Base-by-base conservation (phyloP, 1,139 yeast genomes). In the Lodderomyces parapsilosis region DNA sequence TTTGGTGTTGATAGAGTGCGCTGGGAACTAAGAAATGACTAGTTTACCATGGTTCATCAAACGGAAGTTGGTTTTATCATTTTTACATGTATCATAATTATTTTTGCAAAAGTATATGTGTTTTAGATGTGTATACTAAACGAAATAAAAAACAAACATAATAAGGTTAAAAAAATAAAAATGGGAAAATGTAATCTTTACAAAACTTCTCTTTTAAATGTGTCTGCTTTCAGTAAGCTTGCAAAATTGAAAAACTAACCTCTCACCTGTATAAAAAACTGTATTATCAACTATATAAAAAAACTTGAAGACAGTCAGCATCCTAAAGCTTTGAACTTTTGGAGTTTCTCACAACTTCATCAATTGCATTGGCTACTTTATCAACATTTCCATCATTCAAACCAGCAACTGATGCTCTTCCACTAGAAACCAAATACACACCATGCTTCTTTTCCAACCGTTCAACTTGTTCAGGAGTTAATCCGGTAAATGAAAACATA, bases 401-500 rank as follows among this genome's bases (percentile, higher is more conserved):
- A 22, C 98, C 98, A 27, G 97, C 96, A 58, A 91, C 88, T 34
- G 96, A 86, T 49, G 95, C 94, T 66, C 99, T 83, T 41, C 99
- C 98, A 44, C 89, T 80, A 42, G 84, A 69, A 43, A 86, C 91
- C 63, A 86, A 62, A 59, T 86, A 86, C 44, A 91, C 83, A 18
- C 85, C 94, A 64, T 86, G 95, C 53, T 81, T 80, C 53, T 76
- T 65, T 60, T 89, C 96, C 49, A 91, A 76, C 53, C 87, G 76
- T 45, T 78, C 79, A 42, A 88, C 97, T 81, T 89, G 93, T 41
- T 83, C 88, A 20, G 85, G 74, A 18, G 77, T 68, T 54, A 93
- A 76, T 1, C 96, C 98, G 20, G 98, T 91, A 68, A 83, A 93
- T 43, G 96, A 89, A 66, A 93, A 93, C 99, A 93, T 93, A 55